Evolutionary conservation across 2,329 filamentous ascomycete species (phyloP), one percentile per base, ranked within the genome.

Genomic region (Neocatenulostroma microsporum): DNA sequence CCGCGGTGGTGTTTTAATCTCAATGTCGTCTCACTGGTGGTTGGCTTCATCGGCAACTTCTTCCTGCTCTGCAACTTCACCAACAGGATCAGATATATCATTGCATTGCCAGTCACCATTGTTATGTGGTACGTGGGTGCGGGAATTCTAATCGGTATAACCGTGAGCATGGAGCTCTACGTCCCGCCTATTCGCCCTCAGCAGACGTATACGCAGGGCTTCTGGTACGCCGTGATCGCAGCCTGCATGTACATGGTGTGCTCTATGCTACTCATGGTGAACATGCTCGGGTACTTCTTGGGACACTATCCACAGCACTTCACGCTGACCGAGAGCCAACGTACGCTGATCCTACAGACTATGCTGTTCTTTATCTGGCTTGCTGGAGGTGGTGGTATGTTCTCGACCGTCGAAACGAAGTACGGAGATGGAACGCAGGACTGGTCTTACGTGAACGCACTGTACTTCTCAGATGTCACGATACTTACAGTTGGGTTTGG

Each of bases 21-120:
- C 49, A 95, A 95, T 53, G 83, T 81, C 3, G 68, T 80, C 2
- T 88, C 89, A 43, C 70, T 95, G 4, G 75, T 66, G 13, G 74
- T 85, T 41, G 88, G 87, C 12, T 66, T 94, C 21, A 58, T 80
- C 1, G 84, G 87, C 6, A 95, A 95, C 50, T 45, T 84, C 1
- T 87, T 86, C 44, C 70, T 95, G 2, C 70, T 95, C 1, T 74
- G 91, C 48, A 94, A 94, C 62, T 94, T 95, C 72, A 84, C 86
- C 0, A 74, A 77, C 39, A 72, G 79, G 5, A 73, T 94, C 5
- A 76, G 84, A 34, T 94, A 94, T 56, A 79, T 80, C 13, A 69
- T 94, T 25, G 85, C 87, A 1, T 74, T 94, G 41, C 87, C 88
- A 1, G 69, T 85, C 15, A 93, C 86, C 1, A 94, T 95, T 41